Evolutionary conservation across 1,284 basidiomycete genomes (phyloP).

Genomic region (Leccinum pachyderme): DNA sequence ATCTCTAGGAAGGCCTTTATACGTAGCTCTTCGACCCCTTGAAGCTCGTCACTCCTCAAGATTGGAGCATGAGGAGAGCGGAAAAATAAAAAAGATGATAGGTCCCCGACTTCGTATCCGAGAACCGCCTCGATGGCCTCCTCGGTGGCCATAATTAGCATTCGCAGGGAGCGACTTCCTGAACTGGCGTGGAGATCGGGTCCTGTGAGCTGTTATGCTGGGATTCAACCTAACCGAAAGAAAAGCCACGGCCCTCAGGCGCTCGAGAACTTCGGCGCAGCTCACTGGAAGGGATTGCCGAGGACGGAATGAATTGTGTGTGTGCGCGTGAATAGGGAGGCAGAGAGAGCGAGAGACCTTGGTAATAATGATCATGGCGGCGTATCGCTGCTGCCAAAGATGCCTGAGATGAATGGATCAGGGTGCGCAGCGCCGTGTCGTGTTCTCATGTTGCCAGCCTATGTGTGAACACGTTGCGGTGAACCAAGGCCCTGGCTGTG

Average conservation of each 20-base stretch:
- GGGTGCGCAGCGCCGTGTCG: constrained; percentile 18
- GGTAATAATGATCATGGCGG: constrained; percentile 17
- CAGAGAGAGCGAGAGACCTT: constrained; percentile 8
- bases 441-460: constrained; percentile 26
- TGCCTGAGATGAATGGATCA: constrained; percentile 18
- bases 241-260: constrained; percentile 23
- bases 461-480: constrained; percentile 20
- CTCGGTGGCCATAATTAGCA: constrained; percentile 28
- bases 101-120: constrained; percentile 11
- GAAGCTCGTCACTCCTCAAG: constrained; percentile 9
- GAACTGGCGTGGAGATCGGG: constrained; percentile 14
- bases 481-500: constrained; percentile 22
- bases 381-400: constrained; percentile 7
- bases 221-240: constrained; percentile 25
- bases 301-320: constrained; percentile 12
- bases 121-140: constrained; percentile 22
- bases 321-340: constrained; percentile 3
- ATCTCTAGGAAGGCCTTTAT: constrained; percentile 23
- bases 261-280: constrained; percentile 15
- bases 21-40: background rate
- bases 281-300: constrained; percentile 11
- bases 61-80: constrained; percentile 15
- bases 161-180: constrained; percentile 17
- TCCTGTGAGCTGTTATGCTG: constrained; percentile 21
- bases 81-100: background rate